Conservation (phyloP, 805 yeast genomes). For the Kluyveromyces dobzhanskii region DNA sequence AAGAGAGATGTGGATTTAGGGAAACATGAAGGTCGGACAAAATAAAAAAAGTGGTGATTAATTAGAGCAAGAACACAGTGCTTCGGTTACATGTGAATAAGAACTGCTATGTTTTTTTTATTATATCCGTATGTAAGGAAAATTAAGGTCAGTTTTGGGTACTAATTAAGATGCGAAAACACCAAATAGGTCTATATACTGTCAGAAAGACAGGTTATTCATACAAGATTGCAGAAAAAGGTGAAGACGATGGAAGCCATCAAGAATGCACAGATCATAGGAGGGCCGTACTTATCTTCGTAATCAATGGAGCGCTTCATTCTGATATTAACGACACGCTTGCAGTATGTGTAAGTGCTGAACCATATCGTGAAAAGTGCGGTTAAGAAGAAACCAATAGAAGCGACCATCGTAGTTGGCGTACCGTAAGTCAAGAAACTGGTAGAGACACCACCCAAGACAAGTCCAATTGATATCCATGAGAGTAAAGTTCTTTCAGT, state of each 20-base stretch:
- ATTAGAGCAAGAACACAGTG: too few species aligned
- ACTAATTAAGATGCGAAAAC: too few species aligned
- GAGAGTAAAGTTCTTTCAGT: conserved; percentile 91
- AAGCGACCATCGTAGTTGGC: conserved; percentile 63
- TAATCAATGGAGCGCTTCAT: conserved; percentile 74
- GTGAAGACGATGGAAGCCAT: conserved; percentile 60
- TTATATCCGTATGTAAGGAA: too few species aligned
- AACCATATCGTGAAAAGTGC: conserved; percentile 68
- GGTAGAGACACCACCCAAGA: conserved; percentile 83
- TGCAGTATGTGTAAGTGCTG: conserved; percentile 64
- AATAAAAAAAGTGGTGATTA: too few species aligned
- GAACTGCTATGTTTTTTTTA: too few species aligned
- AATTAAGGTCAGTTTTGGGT: too few species aligned
- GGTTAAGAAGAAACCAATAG: conserved; percentile 77
- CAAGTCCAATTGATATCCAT: conserved; percentile 87
- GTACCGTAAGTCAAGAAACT: conserved; percentile 81
- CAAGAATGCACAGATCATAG: conserved; percentile 66
- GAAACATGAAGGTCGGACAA: too few species aligned
- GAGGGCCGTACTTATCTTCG: conserved; percentile 85
- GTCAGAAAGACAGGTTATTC: not conserved
- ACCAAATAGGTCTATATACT: too few species aligned
- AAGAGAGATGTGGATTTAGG: too few species aligned
- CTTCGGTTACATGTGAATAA: too few species aligned
- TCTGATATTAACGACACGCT: conserved; percentile 79
- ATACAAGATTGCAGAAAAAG: conserved; percentile 36